Evolutionary conservation across 2,329 filamentous ascomycete species (phyloP), one percentile per base, ranked within the genome.

Genomic region (Boeremia exigua): DNA sequence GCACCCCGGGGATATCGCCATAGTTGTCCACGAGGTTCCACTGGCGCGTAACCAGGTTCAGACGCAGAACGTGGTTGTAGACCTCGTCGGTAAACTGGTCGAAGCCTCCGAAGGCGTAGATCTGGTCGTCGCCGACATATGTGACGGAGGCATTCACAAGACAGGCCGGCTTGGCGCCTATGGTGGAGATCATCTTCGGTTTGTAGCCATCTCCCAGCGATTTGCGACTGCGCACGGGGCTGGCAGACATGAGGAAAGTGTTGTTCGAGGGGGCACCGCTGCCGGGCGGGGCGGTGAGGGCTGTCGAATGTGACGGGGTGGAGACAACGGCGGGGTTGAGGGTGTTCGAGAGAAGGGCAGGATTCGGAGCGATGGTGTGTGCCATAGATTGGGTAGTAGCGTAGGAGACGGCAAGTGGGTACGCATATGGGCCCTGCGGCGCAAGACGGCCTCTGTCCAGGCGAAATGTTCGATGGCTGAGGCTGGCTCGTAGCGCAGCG

Each of bases 71-170:
- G 79, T 99, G 95, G 72, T 99, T 99, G 79, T 99, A 99, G 15
- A 99, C 88, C 80, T 99, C 95, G 75, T 99, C 95, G 0, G 95
- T 99, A 73, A 96, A 98, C 77, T 98, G 94, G 73, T 99, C 95
- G 71, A 99, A 99, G 15, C 95, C 95, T 38, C 95, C 95, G 80
- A 99, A 99, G 10, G 94, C 95, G 77, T 96, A 98, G 67, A 99
- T 98, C 76, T 95, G 88, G 74, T 98, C 95, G 78, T 96, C 95
- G 56, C 93, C 93, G 70, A 95, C 96, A 75, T 96, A 97, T n/a
- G 95, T 99, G 58, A 98, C 94, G 0, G 95, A 98, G 48, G 95
- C 95, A 81, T 99, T 99, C 65, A 99, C 94, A 45, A 99, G 83
- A 72, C 94, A 98, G 32, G 95, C 93, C 33, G 95, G 95, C 63